phyloP scores from a whole-genome alignment of 225 moss, liverwort and hornwort species.

The Thuidium tamariscinum region DNA sequence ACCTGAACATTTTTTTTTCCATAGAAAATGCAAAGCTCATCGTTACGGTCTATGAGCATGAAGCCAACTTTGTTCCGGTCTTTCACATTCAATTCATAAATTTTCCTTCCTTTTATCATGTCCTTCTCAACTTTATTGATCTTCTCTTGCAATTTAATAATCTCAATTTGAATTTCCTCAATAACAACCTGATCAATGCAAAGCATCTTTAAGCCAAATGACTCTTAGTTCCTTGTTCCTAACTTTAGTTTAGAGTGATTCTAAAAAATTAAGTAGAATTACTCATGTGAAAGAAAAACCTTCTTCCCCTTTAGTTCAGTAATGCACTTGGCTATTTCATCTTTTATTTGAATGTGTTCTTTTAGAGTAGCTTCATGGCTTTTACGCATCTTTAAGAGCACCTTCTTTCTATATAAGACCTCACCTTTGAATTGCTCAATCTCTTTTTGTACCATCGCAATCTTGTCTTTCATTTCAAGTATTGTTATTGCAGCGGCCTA shows the following conservation, averaged over 20 bases:
- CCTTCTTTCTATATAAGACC: constrained; percentile 53
- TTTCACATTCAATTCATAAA: constrained; percentile 47
- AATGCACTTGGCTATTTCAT: constrained; percentile 34
- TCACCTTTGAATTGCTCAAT: constrained; percentile 53
- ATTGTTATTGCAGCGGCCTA: constrained; percentile 49
- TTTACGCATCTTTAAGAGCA: constrained; percentile 31
- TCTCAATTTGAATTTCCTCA: constrained; percentile 30
- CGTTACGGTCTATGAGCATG: constrained; percentile 73
- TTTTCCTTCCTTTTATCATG: constrained; percentile 40
- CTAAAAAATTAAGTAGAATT: background rate
- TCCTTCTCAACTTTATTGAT: constrained; percentile 35
- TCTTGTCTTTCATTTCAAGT: constrained; percentile 68
- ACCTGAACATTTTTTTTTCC: constrained; percentile 85
- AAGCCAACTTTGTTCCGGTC: constrained; percentile 60
- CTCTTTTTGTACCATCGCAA: constrained; percentile 31
- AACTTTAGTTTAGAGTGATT: fast-evolving
- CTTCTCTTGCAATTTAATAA: constrained; percentile 41
- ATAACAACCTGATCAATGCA: constrained; percentile 6
- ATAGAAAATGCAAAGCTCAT: constrained; percentile 85
- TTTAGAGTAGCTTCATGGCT: constrained; percentile 11
- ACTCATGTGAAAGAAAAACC: background rate
- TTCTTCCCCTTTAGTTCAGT: constrained; percentile 27
- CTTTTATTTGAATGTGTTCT: constrained; percentile 29
- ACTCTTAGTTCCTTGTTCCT: background rate
- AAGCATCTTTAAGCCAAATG: background rate